These are phyloP conservation scores for Pleomassaria siparia DNA, from an alignment of 2,329 filamentous ascomycete species.

Conservation along the genomic window DNA sequence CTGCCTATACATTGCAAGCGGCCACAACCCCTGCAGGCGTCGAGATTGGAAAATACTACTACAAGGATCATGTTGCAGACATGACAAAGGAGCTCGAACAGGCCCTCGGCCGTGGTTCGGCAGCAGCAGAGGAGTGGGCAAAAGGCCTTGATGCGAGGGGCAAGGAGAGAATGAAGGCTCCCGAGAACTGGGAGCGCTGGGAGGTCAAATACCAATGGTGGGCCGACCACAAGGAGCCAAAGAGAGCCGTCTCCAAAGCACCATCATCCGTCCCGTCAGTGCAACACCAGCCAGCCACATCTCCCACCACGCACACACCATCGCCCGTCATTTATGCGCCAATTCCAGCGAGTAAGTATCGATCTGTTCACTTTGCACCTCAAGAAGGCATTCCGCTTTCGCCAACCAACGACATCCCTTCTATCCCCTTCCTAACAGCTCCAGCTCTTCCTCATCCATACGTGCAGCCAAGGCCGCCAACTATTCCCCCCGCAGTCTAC, in stretches of 20 bases:
- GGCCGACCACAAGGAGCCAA: slow-evolving; percentile 18
- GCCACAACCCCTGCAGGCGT: slow-evolving; percentile 51
- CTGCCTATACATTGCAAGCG: slow-evolving; percentile 57
- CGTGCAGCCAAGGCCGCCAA: slow-evolving; percentile 34
- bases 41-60: slow-evolving; percentile 67
- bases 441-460: slow-evolving; percentile 32
- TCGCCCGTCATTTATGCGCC: slow-evolving; percentile 39
- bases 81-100: slow-evolving; percentile 65
- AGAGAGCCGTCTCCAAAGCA: slow-evolving; percentile 15
- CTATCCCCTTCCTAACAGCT: slow-evolving; percentile 30
- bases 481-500: slow-evolving; percentile 34
- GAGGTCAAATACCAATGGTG: slow-evolving; percentile 49
- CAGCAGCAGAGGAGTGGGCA: slow-evolving; percentile 73
- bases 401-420: slow-evolving; percentile 22
- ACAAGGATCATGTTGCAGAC: slow-evolving; percentile 61
- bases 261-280: slow-evolving; percentile 20
- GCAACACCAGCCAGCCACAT: slow-evolving; percentile 22
- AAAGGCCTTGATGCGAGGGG: slow-evolving; percentile 71
- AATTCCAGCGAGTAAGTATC: slow-evolving; percentile 38
- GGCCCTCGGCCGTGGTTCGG: slow-evolving; percentile 66
- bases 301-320: slow-evolving; percentile 25
- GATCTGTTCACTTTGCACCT: slow-evolving; percentile 19
- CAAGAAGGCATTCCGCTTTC: slow-evolving; percentile 15
- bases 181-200: slow-evolving; percentile 76
- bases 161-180: slow-evolving; percentile 61